Evolutionary conservation across 305 asterid genomes (phyloP).

Genomic region (Fraxinus baroniana): DNA sequence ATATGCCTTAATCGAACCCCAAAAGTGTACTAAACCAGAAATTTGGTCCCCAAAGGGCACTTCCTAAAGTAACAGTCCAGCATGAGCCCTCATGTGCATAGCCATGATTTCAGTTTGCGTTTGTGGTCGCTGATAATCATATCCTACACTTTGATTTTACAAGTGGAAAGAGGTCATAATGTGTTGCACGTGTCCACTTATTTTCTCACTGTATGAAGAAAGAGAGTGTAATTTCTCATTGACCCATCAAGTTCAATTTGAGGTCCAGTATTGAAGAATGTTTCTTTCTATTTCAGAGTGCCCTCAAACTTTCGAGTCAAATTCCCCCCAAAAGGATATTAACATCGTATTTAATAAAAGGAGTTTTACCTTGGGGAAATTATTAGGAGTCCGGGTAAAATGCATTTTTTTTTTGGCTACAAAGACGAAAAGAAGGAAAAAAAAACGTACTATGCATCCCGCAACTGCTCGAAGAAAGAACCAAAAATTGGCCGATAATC

Average conservation of each 20-base stretch:
- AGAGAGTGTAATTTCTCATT: not conserved
- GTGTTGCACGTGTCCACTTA: not conserved
- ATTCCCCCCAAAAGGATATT: not conserved
- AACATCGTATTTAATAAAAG: not conserved
- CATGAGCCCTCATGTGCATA: not conserved
- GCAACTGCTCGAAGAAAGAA: too few species aligned
- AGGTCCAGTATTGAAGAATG: not conserved
- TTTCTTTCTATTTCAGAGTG: not conserved
- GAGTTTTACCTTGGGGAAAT: not conserved
- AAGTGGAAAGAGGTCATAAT: not conserved
- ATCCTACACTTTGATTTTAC: not conserved
- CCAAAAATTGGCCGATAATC: not conserved
- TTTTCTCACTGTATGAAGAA: not conserved
- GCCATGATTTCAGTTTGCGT: constrained; percentile 13
- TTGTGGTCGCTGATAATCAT: not conserved
- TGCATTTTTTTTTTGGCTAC: not conserved
- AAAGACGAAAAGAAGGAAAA: too few species aligned
- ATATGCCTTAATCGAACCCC: too few species aligned
- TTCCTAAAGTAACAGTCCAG: not conserved
- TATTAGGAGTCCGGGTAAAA: not conserved
- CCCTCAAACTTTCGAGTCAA: not conserved
- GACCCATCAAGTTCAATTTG: not conserved
- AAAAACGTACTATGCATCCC: too few species aligned
- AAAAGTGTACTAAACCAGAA: too few species aligned
- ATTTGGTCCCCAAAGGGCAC: not conserved